Percentiles rank a stretch among this genome's conserved stretches.
These are phyloP conservation scores for Haplographium delicatum DNA, from an alignment of 495 filamentous ascomycete genomes.

Conservation along the genomic window DNA sequence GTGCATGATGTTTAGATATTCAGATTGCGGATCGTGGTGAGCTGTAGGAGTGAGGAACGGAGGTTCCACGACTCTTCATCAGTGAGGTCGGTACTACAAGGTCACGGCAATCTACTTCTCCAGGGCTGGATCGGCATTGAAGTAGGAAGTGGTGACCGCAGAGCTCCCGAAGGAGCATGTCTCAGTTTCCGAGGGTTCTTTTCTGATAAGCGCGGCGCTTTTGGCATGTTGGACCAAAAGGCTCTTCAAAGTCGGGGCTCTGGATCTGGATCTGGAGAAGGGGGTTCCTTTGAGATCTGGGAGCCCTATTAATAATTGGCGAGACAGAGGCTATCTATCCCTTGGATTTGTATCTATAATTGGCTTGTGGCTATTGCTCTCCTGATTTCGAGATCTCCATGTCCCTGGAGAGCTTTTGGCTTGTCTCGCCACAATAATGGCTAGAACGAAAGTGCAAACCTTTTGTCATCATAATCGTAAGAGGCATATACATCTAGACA, in stretches of 20 bases:
- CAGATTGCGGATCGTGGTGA: not conserved
- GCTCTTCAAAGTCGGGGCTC: too few species aligned
- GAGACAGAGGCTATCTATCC: not conserved
- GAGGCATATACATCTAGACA: not conserved
- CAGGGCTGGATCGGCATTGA: constrained; percentile 2
- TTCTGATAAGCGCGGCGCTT: too few species aligned
- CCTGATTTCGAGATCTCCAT: not conserved
- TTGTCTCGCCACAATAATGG: not conserved
- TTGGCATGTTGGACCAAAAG: too few species aligned
- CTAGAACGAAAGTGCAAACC: too few species aligned
- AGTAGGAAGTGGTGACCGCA: not conserved
- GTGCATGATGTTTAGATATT: not conserved
- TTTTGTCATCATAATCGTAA: too few species aligned
- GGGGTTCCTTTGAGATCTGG: not conserved
- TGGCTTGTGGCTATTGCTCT: not conserved
- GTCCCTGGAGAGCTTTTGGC: not conserved
- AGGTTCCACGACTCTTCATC: constrained; percentile 8
- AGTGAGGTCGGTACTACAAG: not conserved
- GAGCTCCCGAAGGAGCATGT: not conserved
- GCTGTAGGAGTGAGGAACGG: not conserved
- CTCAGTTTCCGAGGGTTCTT: constrained; percentile 3
- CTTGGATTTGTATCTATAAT: not conserved
- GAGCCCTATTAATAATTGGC: not conserved
- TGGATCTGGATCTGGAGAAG: not conserved
- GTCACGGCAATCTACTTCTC: constrained; percentile 9